Conservation (phyloP, 202 grass and related monocot species). For the Miscanthus sacchariflorus region DNA sequence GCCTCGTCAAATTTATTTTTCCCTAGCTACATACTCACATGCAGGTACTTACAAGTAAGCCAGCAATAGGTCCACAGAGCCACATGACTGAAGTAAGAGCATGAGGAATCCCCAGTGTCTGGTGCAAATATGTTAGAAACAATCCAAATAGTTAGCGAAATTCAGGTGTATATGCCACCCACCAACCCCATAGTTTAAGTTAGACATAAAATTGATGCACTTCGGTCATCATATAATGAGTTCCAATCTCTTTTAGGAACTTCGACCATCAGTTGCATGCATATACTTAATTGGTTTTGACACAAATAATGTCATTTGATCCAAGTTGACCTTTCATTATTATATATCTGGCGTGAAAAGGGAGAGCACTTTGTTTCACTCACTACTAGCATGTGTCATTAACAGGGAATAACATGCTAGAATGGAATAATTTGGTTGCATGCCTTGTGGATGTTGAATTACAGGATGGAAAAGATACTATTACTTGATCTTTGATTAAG, state of each 20-base stretch:
- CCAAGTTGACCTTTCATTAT: no score
- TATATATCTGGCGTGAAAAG: no score
- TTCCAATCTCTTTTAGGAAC: not conserved
- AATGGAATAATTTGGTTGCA: no score
- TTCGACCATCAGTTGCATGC: not conserved
- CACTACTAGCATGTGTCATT: no score
- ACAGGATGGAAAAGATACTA: no score
- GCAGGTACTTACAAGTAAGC: constrained; percentile 73
- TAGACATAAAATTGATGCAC: not conserved
- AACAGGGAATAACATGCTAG: no score
- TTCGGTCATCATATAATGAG: not conserved
- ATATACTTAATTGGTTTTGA: not conserved
- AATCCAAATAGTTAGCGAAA: not conserved
- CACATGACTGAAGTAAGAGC: constrained; percentile 89
- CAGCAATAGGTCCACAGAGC: constrained; percentile 87
- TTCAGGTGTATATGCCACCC: not conserved
- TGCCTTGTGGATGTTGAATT: no score
- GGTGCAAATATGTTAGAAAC: constrained; percentile 7
- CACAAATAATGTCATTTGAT: not conserved
- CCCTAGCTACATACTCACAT: not conserved
- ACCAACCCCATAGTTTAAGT: not conserved
- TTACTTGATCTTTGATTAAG: no score
- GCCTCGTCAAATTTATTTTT: not conserved
- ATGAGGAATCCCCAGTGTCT: constrained; percentile 87
- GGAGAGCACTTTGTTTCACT: no score